Percentiles rank a stretch among this genome's conserved stretches.
Evolutionary conservation across 148 eudicot species (phyloP).

Genomic region (Vaccinium darrowii): DNA sequence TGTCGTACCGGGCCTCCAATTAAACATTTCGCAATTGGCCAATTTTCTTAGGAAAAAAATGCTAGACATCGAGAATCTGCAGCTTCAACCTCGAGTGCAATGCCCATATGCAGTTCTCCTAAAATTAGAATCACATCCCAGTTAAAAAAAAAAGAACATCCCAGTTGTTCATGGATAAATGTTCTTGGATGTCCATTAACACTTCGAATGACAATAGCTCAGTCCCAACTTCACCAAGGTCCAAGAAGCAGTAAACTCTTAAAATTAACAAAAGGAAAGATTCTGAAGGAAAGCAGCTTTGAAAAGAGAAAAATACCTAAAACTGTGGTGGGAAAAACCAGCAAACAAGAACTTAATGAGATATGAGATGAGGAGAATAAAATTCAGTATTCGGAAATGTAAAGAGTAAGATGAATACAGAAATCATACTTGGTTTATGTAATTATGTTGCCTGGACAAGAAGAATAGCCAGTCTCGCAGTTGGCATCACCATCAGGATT

Average conservation of each 20-base stretch:
- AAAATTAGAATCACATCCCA: neutral
- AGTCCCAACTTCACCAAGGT: neutral
- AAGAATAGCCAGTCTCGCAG: conserved; percentile 90
- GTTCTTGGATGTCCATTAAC: neutral
- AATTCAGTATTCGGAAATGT: neutral
- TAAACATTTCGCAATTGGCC: neutral
- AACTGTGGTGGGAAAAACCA: neutral
- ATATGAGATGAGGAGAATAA: neutral
- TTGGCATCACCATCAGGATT: conserved; percentile 93
- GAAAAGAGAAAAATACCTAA: neutral
- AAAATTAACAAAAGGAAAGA: neutral
- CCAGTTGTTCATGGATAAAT: neutral
- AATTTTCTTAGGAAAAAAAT: conserved; percentile 7
- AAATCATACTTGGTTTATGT: conserved; percentile 75
- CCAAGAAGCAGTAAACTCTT: neutral
- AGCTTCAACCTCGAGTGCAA: neutral
- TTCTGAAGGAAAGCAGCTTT: neutral
- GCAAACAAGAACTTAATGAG: no score
- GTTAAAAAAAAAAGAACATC: no score
- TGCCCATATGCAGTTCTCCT: neutral
- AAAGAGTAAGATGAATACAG: neutral
- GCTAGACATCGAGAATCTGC: neutral
- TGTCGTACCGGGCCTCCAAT: neutral
- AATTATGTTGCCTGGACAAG: conserved; percentile 74
- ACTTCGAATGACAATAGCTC: neutral